A percentile compares a stretch with the other conserved stretches of the same genome.
Evolutionary conservation across 2,329 filamentous ascomycete species (phyloP).

Genomic region (Colletotrichum godetiae): DNA sequence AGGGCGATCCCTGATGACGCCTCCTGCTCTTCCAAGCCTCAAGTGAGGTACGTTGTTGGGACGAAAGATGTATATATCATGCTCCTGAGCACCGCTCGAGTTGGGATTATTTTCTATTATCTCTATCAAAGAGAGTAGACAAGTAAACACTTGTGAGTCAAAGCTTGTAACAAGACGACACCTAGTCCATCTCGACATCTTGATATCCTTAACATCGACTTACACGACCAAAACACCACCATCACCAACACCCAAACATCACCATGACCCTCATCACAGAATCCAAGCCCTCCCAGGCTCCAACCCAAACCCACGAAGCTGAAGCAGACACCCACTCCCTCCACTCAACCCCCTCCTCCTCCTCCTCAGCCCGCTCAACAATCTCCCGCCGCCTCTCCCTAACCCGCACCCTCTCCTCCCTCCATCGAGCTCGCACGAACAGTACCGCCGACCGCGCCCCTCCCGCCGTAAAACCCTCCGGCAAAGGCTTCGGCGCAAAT

Average conservation of each 20-base stretch:
- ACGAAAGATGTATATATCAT: constrained; percentile 1
- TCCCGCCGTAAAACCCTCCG: constrained; percentile 11
- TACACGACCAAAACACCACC: not conserved
- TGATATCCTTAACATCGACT: not conserved
- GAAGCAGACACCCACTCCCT: not conserved
- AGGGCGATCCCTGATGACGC: not conserved
- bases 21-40: not conserved
- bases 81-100: not conserved
- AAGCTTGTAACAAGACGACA: not conserved
- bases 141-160: not conserved
- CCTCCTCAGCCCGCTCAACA: not conserved
- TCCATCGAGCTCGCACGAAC: not conserved
- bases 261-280: not conserved
- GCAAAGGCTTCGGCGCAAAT: constrained; percentile 57
- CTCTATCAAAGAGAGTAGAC: not conserved
- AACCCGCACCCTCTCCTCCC: constrained; percentile 3
- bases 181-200: not conserved
- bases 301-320: not conserved
- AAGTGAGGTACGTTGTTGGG: not conserved
- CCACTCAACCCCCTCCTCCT: constrained; percentile 1
- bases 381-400: constrained; percentile 24
- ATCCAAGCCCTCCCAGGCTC: not conserved
- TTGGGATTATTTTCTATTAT: too few species aligned
- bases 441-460: not conserved
- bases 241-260: not conserved